Conservation (phyloP, 331 rosid species). For the Quercus lobata region DNA sequence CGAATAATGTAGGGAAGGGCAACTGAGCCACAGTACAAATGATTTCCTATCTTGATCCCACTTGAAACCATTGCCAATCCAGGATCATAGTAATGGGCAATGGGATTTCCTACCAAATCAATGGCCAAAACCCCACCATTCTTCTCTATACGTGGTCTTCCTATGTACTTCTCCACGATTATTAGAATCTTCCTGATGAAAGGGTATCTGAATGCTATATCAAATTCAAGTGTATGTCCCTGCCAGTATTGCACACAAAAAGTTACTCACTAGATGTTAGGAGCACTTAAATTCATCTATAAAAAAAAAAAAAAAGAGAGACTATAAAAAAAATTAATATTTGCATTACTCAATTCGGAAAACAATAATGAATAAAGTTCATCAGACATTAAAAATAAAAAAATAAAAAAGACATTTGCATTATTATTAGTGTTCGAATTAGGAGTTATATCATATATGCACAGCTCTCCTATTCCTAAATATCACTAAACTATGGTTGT, state of each 20-base stretch:
- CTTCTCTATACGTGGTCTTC: constrained; percentile 9
- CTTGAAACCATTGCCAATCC: constrained; percentile 30
- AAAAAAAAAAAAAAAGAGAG: no score
- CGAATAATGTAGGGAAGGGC: constrained; percentile 34
- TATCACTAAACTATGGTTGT: no score
- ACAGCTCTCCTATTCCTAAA: no score
- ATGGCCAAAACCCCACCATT: constrained; percentile 50
- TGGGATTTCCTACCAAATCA: constrained; percentile 44
- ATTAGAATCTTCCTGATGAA: constrained; percentile 42
- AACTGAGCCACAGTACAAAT: constrained; percentile 50
- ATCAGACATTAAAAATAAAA: no score
- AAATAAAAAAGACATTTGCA: no score
- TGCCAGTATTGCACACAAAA: constrained; percentile 22
- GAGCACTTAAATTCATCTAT: no score
- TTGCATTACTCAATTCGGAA: no score
- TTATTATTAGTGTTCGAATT: no score
- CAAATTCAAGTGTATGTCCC: constrained; percentile 24
- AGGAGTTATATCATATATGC: no score
- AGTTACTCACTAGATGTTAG: neutral
- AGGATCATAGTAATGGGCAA: constrained; percentile 34
- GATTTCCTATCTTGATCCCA: constrained; percentile 49
- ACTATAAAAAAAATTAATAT: no score
- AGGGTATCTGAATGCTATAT: constrained; percentile 36
- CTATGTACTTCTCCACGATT: constrained; percentile 17
- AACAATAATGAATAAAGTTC: no score